Evolutionary conservation across 129 eudicot genomes (phyloP), one percentile per base, ranked within the genome.

Genomic region (carrot (Daucus carota)): DNA sequence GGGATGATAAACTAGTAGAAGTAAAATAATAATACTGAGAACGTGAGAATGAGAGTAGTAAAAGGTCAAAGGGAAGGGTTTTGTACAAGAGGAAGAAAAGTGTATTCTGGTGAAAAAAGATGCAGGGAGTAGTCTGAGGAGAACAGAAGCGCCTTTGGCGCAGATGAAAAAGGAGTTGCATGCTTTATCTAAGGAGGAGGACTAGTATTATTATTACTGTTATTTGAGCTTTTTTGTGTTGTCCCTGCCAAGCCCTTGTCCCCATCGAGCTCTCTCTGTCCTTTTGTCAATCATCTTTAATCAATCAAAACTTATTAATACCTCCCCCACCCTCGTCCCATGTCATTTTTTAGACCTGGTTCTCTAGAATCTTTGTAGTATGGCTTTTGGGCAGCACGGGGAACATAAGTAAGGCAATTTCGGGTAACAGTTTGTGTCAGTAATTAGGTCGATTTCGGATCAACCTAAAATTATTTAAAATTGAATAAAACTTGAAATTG

Each of bases 271-370:
- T 57, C 31, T 22, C 31, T 57, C 32, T 57, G 31, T 57, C 65
- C n/a, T 57, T 54, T 57, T 57, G 65, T 57, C 65, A n/a, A n/a
- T 57, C 65, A 57, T n/a, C 31, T 57, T 57, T 57, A 57, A 57
- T 57, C 65, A 57, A n/a, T 57, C 65, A 57, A 54, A n/a, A 57
- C 65, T 57, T 31, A 57, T 57, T 10, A 57, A 9, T 22, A 50
- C 26, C 11, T 8, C 22, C 57, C 57, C 8, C 28, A 3, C 43
- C 43, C 40, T 36, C 40, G 40, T 40, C 62, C 29, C 62, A 5
- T 22, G 24, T 2, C 29, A 52, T 52, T 52, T 0, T 52, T 15
- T 17, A 7, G 62, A 52, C 22, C 16, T 50, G 22, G 6, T 18
- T 20, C 26, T 50, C 26, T 1, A 18, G 26, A 50, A 5, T 50